These are phyloP conservation scores for Acanthamoeba sp. DNA, from an alignment of 208 protist species.

Conservation along the genomic window DNA sequence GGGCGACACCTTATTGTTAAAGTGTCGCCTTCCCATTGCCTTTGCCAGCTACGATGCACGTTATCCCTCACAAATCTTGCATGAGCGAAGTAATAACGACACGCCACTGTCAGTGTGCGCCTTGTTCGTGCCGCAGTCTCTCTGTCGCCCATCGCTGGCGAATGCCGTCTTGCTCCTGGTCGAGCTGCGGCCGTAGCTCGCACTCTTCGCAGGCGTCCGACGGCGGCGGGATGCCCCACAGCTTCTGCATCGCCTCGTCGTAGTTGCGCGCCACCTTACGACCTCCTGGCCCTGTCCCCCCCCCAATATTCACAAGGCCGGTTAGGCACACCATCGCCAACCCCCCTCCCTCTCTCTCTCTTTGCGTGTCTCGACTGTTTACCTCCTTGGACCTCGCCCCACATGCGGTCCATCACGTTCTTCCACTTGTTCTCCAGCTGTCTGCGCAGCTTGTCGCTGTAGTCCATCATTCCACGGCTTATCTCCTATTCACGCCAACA, in stretches of 20 bases:
- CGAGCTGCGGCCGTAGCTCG: neutral
- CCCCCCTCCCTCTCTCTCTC: too few relatives aligned
- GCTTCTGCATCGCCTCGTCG: neutral
- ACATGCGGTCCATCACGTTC: neutral
- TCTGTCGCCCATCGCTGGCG: neutral
- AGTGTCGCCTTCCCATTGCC: too few relatives aligned
- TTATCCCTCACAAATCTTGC: too few relatives aligned
- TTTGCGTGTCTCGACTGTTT: too few relatives aligned
- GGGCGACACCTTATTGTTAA: too few relatives aligned
- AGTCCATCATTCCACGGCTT: neutral
- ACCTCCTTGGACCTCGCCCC: neutral
- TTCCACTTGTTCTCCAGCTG: conserved; percentile 27
- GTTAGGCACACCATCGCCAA: too few relatives aligned
- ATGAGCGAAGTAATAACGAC: too few relatives aligned
- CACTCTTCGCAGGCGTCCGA: neutral
- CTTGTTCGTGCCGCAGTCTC: neutral
- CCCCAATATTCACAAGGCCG: too few relatives aligned
- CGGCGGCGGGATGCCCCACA: conserved; percentile 2
- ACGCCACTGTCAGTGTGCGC: too few relatives aligned
- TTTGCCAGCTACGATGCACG: too few relatives aligned
- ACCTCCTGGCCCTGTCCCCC: neutral
- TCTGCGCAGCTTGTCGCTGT: neutral
- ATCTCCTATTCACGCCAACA: neutral
- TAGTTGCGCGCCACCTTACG: neutral
- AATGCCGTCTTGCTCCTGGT: neutral